Evolutionary conservation across 1,284 basidiomycete species (phyloP).

Genomic region (Puccinia sorghi): DNA sequence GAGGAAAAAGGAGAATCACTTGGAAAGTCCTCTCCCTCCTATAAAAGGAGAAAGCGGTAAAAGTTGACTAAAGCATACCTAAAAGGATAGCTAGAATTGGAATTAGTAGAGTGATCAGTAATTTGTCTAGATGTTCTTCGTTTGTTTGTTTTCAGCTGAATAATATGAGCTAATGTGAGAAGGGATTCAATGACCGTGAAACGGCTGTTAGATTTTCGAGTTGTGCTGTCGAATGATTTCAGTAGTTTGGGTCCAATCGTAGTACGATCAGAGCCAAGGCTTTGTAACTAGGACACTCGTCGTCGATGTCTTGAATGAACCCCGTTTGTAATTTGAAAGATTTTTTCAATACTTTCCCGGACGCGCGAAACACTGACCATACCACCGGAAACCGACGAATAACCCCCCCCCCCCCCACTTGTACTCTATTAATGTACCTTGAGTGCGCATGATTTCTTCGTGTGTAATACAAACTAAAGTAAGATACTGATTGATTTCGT

Average conservation of each 20-base stretch:
- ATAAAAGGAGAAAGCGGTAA: neutral
- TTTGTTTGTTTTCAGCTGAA: neutral
- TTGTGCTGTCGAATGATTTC: neutral
- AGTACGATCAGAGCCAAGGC: neutral
- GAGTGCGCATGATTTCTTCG: conserved; percentile 43
- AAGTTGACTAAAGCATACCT: neutral
- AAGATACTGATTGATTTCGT: conserved; percentile 44
- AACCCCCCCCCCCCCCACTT: conserved; percentile 5
- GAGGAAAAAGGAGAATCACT: too few relatives aligned
- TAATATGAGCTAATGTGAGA: neutral
- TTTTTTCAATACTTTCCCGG: conserved; percentile 43
- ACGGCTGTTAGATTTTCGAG: too few relatives aligned
- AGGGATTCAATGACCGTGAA: too few relatives aligned
- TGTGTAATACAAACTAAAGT: conserved; percentile 45
- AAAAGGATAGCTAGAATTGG: conserved; percentile 1
- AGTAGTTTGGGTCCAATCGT: neutral
- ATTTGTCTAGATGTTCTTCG: neutral
- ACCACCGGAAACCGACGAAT: neutral
- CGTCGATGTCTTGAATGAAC: neutral
- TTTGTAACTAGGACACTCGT: conserved; percentile 1
- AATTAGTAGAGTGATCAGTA: conserved; percentile 4
- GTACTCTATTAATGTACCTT: conserved; percentile 43
- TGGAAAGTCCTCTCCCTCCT: too few relatives aligned
- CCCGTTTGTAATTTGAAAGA: conserved; percentile 39
- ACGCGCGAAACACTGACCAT: conserved; percentile 27